Percentiles rank a stretch among this genome's conserved stretches.
Conservation (phyloP, 257 asterid genomes). For the Solanum tarijense region DNA sequence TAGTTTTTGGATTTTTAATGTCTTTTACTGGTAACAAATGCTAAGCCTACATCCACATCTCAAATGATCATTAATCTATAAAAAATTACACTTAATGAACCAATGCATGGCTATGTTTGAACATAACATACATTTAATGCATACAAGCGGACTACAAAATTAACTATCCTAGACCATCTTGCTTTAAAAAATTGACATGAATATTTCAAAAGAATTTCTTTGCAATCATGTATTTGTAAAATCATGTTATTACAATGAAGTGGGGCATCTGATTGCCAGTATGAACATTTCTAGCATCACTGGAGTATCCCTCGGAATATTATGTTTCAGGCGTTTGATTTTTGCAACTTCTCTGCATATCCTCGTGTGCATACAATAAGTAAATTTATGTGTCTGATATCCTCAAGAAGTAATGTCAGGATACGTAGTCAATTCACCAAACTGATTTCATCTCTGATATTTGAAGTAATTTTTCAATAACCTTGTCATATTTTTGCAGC, state of each 20-base stretch:
- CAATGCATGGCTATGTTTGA: not conserved
- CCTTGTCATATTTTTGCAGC: conserved; percentile 7
- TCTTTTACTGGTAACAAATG: not conserved
- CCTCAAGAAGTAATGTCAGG: not conserved
- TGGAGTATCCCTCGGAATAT: not conserved
- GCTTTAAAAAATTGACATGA: not conserved
- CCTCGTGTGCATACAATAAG: not conserved
- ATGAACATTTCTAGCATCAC: not conserved
- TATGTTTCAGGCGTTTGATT: not conserved
- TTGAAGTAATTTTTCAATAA: not conserved
- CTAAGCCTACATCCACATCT: not conserved
- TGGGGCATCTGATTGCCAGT: not conserved
- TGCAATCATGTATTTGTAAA: not conserved
- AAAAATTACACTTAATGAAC: not conserved
- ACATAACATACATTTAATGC: not conserved
- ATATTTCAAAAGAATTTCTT: not conserved
- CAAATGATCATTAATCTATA: not conserved
- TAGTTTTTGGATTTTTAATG: not conserved
- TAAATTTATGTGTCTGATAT: not conserved
- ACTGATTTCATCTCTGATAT: not conserved
- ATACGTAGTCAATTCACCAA: not conserved
- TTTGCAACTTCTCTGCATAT: not conserved
- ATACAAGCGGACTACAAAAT: not conserved
- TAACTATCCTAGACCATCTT: not conserved
- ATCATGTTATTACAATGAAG: not conserved